Evolutionary conservation across 1,139 yeast genomes (phyloP), one percentile per base, ranked within the genome.

Genomic region (Yamadazyma buinensis): DNA sequence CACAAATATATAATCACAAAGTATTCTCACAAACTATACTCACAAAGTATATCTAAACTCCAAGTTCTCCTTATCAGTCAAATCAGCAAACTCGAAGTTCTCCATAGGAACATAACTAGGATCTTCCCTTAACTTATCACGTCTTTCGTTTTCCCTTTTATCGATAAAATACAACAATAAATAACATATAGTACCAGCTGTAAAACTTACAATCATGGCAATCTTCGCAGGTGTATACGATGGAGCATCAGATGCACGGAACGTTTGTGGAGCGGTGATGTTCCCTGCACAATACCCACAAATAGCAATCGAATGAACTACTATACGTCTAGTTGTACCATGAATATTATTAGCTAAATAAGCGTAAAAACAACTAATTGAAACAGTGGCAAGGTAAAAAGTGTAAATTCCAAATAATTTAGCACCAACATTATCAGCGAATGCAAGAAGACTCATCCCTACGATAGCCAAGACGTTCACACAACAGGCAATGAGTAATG

Each of bases 251-350:
- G 47, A 43, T 0, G 61, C 59, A 41, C 73, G 61, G 51, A 80
- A 82, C 28, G 83, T 69, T 53, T 80, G 86, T 1, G 92, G 90
- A 7, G 88, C 88, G 32, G 80, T 64, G 29, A 81, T 60, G 43
- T 83, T 82, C 22, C 92, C 87, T 26, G 72, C 69, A 44, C 83
- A 76, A 49, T 77, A 80, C 1, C 77, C 81, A 38, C 80, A 63
- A 54, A 80, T 68, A 25, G 26, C 42, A 12, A 51, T 37, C 5
- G 51, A 50, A 33, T 48, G 46, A 21, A 49, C 45, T 12, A 49
- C 43, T 21, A 48, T 40, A 32, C 46, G 50, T 34, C 48, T 49
- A 15, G 54, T 51, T 33, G 44, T 47, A 18, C 56, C 56, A 21
- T 51, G 48, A 8, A 44, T 39, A 36, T 49, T 49, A 10, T 15